These are phyloP conservation scores for Brassica balearica DNA, from an alignment of 441 rosid species.

Conservation along the genomic window DNA sequence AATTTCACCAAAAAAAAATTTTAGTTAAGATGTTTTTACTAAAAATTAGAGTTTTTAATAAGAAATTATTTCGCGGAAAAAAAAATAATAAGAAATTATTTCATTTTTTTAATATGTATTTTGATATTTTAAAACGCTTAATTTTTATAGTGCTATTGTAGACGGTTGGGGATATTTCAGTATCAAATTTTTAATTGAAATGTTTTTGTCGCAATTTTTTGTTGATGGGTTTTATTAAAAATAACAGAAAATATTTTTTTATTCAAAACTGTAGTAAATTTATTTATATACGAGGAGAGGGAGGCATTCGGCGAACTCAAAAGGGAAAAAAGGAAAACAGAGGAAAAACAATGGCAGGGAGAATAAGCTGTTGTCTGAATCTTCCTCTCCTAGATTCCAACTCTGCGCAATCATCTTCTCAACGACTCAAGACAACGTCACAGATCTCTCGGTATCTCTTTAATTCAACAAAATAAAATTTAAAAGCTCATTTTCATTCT, in stretches of 20 bases:
- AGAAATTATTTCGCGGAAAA: no score
- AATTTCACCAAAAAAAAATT: no score
- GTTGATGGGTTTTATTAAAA: not conserved
- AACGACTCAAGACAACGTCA: constrained; percentile 13
- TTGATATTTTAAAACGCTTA: not conserved
- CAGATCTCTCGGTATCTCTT: constrained; percentile 39
- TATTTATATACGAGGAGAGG: not conserved
- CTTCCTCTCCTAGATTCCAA: constrained; percentile 40
- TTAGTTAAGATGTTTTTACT: not conserved
- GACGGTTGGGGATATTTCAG: not conserved
- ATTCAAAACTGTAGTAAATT: not conserved
- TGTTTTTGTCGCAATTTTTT: not conserved
- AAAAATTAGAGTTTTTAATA: not conserved
- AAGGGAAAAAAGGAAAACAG: not conserved
- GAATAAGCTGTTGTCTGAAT: constrained; percentile 53
- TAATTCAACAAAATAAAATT: not conserved
- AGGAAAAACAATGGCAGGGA: constrained; percentile 36
- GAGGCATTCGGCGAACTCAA: constrained; percentile 1
- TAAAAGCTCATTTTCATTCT: not conserved
- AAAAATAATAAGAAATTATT: no score
- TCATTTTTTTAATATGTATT: not conserved
- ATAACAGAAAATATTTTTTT: not conserved
- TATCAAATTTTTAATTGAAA: not conserved
- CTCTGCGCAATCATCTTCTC: constrained; percentile 25
- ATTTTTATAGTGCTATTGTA: not conserved